Evolutionary conservation across 208 protist species (phyloP), one percentile per base, ranked within the genome.

Genomic region (Trypanosomatidae sp.): DNA sequence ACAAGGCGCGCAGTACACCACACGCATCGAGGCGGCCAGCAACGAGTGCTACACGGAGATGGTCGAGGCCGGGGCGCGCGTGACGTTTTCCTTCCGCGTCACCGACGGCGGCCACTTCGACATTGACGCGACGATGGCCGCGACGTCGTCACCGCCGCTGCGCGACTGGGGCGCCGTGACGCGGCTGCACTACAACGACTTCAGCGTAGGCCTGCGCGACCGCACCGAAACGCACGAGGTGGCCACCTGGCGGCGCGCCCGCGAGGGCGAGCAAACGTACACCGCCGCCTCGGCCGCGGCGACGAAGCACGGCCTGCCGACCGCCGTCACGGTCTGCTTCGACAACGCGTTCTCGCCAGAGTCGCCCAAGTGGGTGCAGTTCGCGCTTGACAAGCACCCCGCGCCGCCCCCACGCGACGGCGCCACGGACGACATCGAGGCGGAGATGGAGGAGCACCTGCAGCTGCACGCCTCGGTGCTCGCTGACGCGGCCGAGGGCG

Each of bases 61-160:
- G 21, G 51, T 84, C 10, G 55, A 67, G 39, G 70, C 75, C 16
- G 72, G 73, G 19, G 78, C 53, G 20, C 66, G 60, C 13, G 46
- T 88, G 16, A 62, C 67, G 41, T 69, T 88, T 43, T 63, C 42
- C 23, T 88, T 88, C 47, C 61, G 65, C 26, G 79, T 88, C 48
- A 79, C 69, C 7, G 61, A 80, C 52, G 79, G 79, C 42, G 79
- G 79, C 19, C 50, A 64, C 18, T 74, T 85, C 37, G 75, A 88
- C 48, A 56, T 88, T 18, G 69, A 83, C 35, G 74, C 53, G 15
- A 44, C 48, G 25, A 57, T 84, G 61, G 58, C 33, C 25, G 56
- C 65, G 33, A 68, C 50, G 15, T 54, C 35, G 16, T 66, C 64
- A 19, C 63, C 63, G 19, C 57, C 68, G 4, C 46, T 74, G 57